phyloP scores from a whole-genome alignment of 495 filamentous ascomycete genomes.

The Tricharina praecox region DNA sequence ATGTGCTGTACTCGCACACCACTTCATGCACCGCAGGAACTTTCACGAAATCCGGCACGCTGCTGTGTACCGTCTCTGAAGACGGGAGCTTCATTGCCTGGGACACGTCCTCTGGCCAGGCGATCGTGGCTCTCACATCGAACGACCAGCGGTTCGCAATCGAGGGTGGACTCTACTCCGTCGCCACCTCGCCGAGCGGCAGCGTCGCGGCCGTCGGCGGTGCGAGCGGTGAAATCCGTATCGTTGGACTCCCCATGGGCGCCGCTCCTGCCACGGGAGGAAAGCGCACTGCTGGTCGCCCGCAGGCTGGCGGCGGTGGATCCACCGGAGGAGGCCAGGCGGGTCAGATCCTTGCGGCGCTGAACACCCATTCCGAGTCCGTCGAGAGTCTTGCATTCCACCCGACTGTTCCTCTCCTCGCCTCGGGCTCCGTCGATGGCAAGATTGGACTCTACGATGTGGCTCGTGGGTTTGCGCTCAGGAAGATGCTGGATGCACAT shows the following conservation, averaged over 20 bases:
- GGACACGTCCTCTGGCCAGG: slow-evolving; percentile 62
- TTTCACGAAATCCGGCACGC: slow-evolving; percentile 75
- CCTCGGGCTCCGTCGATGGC: slow-evolving; percentile 79
- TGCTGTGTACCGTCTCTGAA: slow-evolving; percentile 80
- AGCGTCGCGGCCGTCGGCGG: slow-evolving; percentile 73
- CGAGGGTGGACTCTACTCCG: slow-evolving; percentile 75
- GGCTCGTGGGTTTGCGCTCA: slow-evolving; percentile 61
- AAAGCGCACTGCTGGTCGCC: slow-evolving; percentile 24
- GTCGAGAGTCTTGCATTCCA: slow-evolving; percentile 78
- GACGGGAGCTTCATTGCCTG: slow-evolving; percentile 81
- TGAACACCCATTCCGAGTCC: slow-evolving; percentile 51
- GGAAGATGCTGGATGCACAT: slow-evolving; percentile 63
- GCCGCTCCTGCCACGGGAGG: slow-evolving; percentile 26
- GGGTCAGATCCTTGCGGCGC: slow-evolving; percentile 56
- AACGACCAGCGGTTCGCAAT: slow-evolving; percentile 79
- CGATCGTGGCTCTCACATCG: slow-evolving; percentile 62
- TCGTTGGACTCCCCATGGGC: slow-evolving; percentile 61
- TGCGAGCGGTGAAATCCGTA: slow-evolving; percentile 62
- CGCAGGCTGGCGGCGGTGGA: slow-evolving; percentile 24
- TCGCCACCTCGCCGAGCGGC: slow-evolving; percentile 62
- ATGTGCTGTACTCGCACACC: slow-evolving; percentile 83
- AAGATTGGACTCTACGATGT: slow-evolving; percentile 78
- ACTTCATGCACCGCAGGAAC: slow-evolving; percentile 71
- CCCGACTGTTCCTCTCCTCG: slow-evolving; percentile 58
- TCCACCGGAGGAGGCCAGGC: slow-evolving; percentile 41